Conservation (phyloP, 1,139 yeast species). For the Kurtzmaniella quercitrusa region DNA sequence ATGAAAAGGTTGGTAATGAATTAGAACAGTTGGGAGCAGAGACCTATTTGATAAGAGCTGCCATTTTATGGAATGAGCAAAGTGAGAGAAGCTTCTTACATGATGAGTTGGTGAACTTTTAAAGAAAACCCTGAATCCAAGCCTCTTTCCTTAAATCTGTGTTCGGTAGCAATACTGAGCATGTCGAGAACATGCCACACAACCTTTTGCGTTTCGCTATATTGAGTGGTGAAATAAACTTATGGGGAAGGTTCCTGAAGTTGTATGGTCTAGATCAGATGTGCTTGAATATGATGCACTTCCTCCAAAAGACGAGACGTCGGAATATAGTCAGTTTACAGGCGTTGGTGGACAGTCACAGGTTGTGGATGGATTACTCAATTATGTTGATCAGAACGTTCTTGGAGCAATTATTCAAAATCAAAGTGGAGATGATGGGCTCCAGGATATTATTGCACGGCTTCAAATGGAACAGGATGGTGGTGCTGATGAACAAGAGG, state of each 20-base stretch:
- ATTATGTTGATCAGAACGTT: slow-evolving; percentile 38
- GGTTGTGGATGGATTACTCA: slow-evolving; percentile 30
- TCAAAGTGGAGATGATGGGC: slow-evolving; percentile 24
- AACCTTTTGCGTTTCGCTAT: slow-evolving; percentile 65
- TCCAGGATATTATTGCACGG: slow-evolving; percentile 18
- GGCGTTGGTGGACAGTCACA: slow-evolving; percentile 18
- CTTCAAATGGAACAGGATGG: slow-evolving; percentile 1
- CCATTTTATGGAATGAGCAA: slow-evolving; percentile 46
- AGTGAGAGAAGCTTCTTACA: slow-evolving; percentile 45
- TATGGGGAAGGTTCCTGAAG: slow-evolving; percentile 63
- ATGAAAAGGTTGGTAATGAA: slow-evolving; percentile 23
- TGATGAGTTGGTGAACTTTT: slow-evolving; percentile 36
- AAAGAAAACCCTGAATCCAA: slow-evolving; percentile 11
- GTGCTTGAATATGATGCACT: slow-evolving; percentile 66
- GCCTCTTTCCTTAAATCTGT: slow-evolving; percentile 2
- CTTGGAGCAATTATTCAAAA: slow-evolving; percentile 34
- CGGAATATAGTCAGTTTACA: slow-evolving; percentile 24
- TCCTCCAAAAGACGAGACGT: slow-evolving; percentile 47
- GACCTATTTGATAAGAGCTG: slow-evolving; percentile 51
- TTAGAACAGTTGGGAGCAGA: slow-evolving; percentile 33
- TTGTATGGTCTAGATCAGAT: slow-evolving; percentile 60
- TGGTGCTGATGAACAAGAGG: background rate
- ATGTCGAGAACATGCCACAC: slow-evolving; percentile 38
- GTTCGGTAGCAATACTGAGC: background rate
- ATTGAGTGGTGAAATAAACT: slow-evolving; percentile 66